Percentiles rank a stretch among this genome's conserved stretches.
These are phyloP conservation scores for Terana coerulea DNA, from an alignment of 768 basidiomycete genomes.

Conservation along the genomic window DNA sequence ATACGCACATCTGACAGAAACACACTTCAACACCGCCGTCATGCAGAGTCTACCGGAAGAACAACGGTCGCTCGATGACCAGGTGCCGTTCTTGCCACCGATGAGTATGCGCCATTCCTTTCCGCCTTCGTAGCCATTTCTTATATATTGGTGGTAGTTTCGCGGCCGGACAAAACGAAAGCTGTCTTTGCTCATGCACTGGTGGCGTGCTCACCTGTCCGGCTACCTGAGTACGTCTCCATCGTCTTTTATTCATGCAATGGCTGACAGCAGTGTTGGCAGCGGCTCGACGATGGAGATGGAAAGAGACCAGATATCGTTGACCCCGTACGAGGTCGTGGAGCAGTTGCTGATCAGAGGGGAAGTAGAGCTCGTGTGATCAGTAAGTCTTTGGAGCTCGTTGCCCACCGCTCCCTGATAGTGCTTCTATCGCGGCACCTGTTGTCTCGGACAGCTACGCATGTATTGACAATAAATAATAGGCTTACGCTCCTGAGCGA, in stretches of 20 bases:
- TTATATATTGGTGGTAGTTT: conserved; percentile 44
- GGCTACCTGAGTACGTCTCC: conserved; percentile 61
- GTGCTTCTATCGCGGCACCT: too few relatives aligned
- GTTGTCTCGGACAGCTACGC: too few relatives aligned
- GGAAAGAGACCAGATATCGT: conserved; percentile 76
- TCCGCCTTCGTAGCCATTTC: not conserved
- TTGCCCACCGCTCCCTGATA: too few relatives aligned
- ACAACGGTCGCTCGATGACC: conserved; percentile 76
- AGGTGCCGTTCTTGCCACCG: conserved; percentile 62
- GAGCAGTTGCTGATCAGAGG: conserved; percentile 70
- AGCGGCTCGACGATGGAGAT: conserved; percentile 74
- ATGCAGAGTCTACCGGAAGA: conserved; percentile 77
- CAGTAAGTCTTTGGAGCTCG: too few relatives aligned
- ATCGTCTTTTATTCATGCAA: not conserved
- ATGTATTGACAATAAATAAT: too few relatives aligned
- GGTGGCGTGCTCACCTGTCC: conserved; percentile 60
- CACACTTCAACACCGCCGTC: conserved; percentile 76
- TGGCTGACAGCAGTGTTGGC: not conserved
- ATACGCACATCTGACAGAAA: conserved; percentile 71
- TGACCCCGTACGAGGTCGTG: conserved; percentile 73
- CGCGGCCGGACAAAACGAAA: conserved; percentile 67
- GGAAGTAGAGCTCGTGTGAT: conserved; percentile 72
- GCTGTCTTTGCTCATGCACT: conserved; percentile 84
- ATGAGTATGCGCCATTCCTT: conserved; percentile 51
- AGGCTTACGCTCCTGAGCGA: too few relatives aligned